Base-by-base conservation (phyloP, 2,329 filamentous ascomycete species). In the Penicillium corylophilum region DNA sequence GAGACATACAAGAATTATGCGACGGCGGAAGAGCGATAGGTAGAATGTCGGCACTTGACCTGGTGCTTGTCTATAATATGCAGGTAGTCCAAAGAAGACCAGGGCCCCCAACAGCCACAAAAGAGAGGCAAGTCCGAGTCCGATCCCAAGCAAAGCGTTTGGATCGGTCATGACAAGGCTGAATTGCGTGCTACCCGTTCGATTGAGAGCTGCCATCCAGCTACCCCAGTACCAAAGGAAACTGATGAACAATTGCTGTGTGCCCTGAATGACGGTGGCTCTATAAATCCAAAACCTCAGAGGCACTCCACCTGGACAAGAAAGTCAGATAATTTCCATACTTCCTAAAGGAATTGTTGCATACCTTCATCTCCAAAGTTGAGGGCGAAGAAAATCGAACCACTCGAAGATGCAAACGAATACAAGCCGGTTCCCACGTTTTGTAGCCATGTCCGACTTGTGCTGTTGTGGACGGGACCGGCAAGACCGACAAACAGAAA, bases 171-270 rank as follows among this genome's bases (percentile, higher is more conserved):
- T 28, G 26, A 10, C 26, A 28, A 28, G 26, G 26, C 26, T 28
- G 26, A 28, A 28, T 28, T 28, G 26, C 26, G 26, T 28, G 9
- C 9, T 28, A 10, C 42, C 42, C 1, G 22, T 44, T 24, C 18
- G 26, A 28, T 29, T 29, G 22, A 46, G 33, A 64, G 45, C 52
- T 54, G 75, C 72, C 26, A 81, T 70, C 50, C 74, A 69, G 22
- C 72, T 72, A 33, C 84, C 85, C 85, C 85, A 87, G 66, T 81
- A 86, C 84, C 84, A 88, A 12, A 88, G 75, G 2, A 76, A 80
- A 39, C 82, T 79, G 48, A 85, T 77, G 63, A 86, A 87, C 52
- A 84, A 73, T 62, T 87, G 84, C 61, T 87, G 84, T 12, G 82
- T 82, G 40, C 85, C 85, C 65, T 86, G 83, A 50, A 87, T 84